A percentile compares a stretch with the other conserved stretches of the same genome.
These are phyloP conservation scores for Oidiodendron maius DNA, from an alignment of 495 filamentous ascomycete genomes.

Conservation along the genomic window DNA sequence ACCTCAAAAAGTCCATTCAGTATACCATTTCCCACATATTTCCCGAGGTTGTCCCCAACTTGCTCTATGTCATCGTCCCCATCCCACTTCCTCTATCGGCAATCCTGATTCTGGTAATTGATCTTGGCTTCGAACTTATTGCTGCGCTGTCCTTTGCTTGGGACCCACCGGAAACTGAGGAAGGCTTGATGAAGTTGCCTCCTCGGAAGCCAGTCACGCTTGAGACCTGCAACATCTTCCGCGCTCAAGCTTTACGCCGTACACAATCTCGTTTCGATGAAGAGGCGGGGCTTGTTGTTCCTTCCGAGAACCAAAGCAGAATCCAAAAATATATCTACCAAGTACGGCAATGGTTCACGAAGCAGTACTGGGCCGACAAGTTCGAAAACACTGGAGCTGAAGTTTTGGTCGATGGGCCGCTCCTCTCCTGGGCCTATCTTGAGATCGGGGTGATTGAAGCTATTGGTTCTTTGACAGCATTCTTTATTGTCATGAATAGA, in stretches of 20 bases:
- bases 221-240: constrained; percentile 24
- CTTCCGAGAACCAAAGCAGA: constrained; percentile 18
- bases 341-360: constrained; percentile 15
- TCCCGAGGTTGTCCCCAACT: constrained; percentile 32
- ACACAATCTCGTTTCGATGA: constrained; percentile 24
- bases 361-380: constrained; percentile 24
- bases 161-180: constrained; percentile 21
- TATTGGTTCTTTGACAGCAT: constrained; percentile 52
- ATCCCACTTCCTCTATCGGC: constrained; percentile 28
- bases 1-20: constrained; percentile 53
- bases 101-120: constrained; percentile 33
- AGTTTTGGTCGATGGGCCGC: constrained; percentile 26
- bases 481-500: constrained; percentile 54
- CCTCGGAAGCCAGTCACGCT: constrained; percentile 27
- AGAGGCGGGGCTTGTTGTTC: constrained; percentile 19
- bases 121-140: constrained; percentile 30
- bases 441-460: constrained; percentile 53
- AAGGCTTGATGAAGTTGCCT: constrained; percentile 26
- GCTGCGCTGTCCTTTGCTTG: constrained; percentile 26
- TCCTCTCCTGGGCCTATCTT: constrained; percentile 22
- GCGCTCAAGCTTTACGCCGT: constrained; percentile 21
- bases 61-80: constrained; percentile 31
- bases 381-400: constrained; percentile 26
- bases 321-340: constrained; percentile 15
- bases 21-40: constrained; percentile 25